Conservation (phyloP, 495 filamentous ascomycete genomes). For the Lepraria neglecta region DNA sequence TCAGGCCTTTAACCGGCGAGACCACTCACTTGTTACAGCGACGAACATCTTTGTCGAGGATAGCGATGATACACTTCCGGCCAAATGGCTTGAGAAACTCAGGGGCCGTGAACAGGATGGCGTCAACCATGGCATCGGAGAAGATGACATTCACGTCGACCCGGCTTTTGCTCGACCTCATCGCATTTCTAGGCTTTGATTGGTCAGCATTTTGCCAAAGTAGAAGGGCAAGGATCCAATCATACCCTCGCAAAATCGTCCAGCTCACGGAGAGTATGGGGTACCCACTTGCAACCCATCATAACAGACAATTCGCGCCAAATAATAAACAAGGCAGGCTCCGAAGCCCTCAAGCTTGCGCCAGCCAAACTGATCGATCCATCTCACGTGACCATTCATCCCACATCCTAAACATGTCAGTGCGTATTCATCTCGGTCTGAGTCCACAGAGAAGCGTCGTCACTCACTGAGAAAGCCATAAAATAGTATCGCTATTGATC, state of each 20-base stretch:
- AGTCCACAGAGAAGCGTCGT: background rate
- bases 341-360: conserved; percentile 27
- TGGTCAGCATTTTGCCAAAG: background rate
- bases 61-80: conserved; percentile 21
- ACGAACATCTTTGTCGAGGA: conserved; percentile 23
- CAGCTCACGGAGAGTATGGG: conserved; percentile 19
- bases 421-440: background rate
- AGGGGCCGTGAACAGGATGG: conserved; percentile 21
- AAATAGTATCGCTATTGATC: conserved; percentile 31
- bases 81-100: conserved; percentile 15
- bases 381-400: conserved; percentile 21
- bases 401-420: conserved; percentile 14
- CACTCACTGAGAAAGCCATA: conserved; percentile 24
- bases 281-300: conserved; percentile 26
- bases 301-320: conserved; percentile 26
- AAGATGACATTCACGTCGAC: conserved; percentile 18
- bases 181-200: background rate
- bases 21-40: conserved; percentile 20
- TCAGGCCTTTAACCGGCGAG: background rate
- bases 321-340: conserved; percentile 25
- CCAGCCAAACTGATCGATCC: conserved; percentile 28
- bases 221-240: background rate
- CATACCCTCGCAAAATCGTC: conserved; percentile 18
- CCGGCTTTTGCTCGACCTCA: conserved; percentile 13
- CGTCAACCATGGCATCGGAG: conserved; percentile 22